These are phyloP conservation scores for Claviceps purpurea DNA, from an alignment of 2,329 filamentous ascomycete species.

Conservation along the genomic window DNA sequence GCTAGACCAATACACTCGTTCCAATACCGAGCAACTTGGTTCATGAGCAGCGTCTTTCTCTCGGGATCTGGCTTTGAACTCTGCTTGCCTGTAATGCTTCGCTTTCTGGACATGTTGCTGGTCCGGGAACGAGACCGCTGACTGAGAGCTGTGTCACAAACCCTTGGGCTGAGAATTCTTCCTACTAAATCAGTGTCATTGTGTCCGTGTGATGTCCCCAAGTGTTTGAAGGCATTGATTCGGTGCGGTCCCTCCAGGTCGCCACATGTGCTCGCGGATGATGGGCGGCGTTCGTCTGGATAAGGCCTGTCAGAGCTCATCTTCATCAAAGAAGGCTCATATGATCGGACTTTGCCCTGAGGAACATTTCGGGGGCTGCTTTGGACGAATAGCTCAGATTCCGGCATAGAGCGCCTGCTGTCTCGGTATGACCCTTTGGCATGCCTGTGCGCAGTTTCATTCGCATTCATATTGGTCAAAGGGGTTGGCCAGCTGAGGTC, in stretches of 20 bases:
- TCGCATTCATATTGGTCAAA: background rate
- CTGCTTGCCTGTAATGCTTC: constrained; percentile 9
- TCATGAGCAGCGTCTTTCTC: constrained; percentile 18
- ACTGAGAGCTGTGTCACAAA: background rate
- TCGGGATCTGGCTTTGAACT: constrained; percentile 8
- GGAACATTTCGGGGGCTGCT: background rate
- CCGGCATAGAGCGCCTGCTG: background rate
- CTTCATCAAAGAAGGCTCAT: background rate
- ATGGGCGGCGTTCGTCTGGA: constrained; percentile 1
- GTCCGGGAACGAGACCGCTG: constrained; percentile 14
- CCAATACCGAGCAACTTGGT: constrained; percentile 19
- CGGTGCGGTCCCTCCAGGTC: constrained; percentile 18
- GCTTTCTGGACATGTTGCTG: constrained; percentile 22
- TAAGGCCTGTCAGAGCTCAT: background rate
- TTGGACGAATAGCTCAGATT: background rate
- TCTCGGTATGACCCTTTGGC: background rate
- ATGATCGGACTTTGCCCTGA: background rate
- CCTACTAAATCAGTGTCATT: background rate
- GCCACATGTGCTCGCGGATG: constrained; percentile 16
- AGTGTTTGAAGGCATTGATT: constrained; percentile 9
- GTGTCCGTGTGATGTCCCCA: constrained; percentile 1
- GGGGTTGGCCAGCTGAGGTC: background rate
- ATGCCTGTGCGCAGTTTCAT: background rate
- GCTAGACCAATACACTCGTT: constrained; percentile 20
- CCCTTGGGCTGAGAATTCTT: background rate